phyloP scores from a whole-genome alignment of 768 basidiomycete genomes.

The Kwoniella bestiolae region DNA sequence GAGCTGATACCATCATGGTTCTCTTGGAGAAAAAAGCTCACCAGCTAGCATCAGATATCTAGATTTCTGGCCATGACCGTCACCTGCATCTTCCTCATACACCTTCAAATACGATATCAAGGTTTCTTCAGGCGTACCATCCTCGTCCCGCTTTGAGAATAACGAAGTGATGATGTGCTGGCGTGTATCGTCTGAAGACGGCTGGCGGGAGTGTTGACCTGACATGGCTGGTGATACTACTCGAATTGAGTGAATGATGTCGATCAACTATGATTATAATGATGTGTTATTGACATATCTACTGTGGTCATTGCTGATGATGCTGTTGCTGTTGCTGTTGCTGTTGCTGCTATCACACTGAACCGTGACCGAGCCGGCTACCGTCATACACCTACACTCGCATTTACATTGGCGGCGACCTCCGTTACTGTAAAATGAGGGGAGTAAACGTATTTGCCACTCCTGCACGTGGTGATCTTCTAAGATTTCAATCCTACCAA shows the following conservation, averaged over 20 bases:
- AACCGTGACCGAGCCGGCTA: not conserved
- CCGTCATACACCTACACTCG: not conserved
- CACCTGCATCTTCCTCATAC: conserved; percentile 81
- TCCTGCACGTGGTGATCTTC: conserved; percentile 6
- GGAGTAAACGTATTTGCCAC: conserved; percentile 6
- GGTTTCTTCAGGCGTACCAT: conserved; percentile 70
- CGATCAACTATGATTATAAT: too few relatives aligned
- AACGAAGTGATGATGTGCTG: conserved; percentile 75
- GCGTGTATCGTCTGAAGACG: conserved; percentile 39
- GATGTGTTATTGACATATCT: too few relatives aligned
- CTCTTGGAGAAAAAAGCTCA: conserved; percentile 61
- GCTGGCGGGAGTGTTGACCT: conserved; percentile 19
- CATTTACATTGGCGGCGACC: too few relatives aligned
- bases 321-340: not conserved
- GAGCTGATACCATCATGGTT: not conserved
- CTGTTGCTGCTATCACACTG: not conserved
- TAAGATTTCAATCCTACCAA: not conserved
- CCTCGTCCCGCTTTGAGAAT: conserved; percentile 72
- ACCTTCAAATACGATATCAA: conserved; percentile 91
- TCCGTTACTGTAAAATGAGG: not conserved
- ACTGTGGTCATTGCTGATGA: not conserved
- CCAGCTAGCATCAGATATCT: conserved; percentile 89
- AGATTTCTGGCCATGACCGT: conserved; percentile 70
- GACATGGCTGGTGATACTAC: too few relatives aligned
- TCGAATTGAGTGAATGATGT: too few relatives aligned